phyloP scores from a whole-genome alignment of 495 filamentous ascomycete genomes.

The Penicillium daleae region DNA sequence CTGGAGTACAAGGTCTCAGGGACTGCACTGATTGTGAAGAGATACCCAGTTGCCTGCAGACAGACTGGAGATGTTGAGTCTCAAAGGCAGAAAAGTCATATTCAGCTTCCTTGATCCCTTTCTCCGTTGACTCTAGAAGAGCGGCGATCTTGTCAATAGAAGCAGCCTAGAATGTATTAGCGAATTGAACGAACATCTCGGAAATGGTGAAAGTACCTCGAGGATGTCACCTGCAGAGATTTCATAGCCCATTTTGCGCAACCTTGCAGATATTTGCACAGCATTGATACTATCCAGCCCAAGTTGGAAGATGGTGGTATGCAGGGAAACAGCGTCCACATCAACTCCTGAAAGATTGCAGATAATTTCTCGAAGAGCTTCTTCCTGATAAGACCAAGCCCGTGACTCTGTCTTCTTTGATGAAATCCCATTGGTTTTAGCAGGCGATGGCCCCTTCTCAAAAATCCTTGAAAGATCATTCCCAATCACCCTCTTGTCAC shows the following conservation, averaged over 20 bases:
- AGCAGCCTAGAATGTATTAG: constrained; percentile 55
- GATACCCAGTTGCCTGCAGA: constrained; percentile 26
- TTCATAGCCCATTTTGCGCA: constrained; percentile 60
- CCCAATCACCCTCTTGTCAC: constrained; percentile 25
- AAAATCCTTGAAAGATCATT: constrained; percentile 17
- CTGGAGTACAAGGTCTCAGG: constrained; percentile 57
- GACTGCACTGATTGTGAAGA: constrained; percentile 25
- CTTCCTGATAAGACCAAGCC: constrained; percentile 58
- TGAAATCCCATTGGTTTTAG: not conserved
- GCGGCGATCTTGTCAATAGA: constrained; percentile 32
- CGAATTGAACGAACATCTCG: constrained; percentile 61
- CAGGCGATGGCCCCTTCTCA: not conserved
- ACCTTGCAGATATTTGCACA: constrained; percentile 64
- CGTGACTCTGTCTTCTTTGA: constrained; percentile 3
- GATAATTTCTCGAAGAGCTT: constrained; percentile 62
- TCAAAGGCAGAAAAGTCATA: constrained; percentile 49
- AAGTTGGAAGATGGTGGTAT: constrained; percentile 54
- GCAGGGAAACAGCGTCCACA: constrained; percentile 49
- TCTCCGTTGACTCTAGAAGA: constrained; percentile 22
- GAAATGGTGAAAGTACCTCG: constrained; percentile 47
- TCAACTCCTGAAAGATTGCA: constrained; percentile 55
- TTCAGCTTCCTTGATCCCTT: constrained; percentile 16
- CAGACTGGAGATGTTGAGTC: constrained; percentile 59
- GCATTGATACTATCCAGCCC: constrained; percentile 51
- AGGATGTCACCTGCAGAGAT: constrained; percentile 71